Conservation (phyloP, 1,284 basidiomycete species). For the Leccinum fallax region DNA sequence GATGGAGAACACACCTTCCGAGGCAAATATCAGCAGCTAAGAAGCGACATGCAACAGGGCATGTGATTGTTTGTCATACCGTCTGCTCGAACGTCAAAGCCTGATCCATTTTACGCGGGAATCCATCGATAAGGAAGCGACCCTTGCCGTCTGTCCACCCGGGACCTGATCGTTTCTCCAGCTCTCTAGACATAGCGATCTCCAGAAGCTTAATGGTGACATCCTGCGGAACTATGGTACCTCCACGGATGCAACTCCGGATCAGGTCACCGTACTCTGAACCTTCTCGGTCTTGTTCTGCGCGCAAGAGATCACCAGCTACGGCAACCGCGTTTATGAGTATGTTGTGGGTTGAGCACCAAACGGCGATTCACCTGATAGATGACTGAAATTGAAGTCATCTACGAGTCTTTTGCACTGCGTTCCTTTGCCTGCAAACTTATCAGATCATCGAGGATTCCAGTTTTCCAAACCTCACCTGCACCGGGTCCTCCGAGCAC, state of each 20-base stretch:
- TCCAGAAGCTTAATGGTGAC: constrained; percentile 95
- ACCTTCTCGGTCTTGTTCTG: constrained; percentile 87
- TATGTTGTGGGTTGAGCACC: not conserved
- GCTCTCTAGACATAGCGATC: constrained; percentile 83
- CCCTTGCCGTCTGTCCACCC: constrained; percentile 79
- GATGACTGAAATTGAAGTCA: constrained; percentile 90
- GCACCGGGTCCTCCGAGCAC: constrained; percentile 98
- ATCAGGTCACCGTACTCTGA: constrained; percentile 90
- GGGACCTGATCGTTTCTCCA: constrained; percentile 48
- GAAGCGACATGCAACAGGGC: not conserved
- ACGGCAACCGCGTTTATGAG: constrained; percentile 12
- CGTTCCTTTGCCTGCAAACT: constrained; percentile 86
- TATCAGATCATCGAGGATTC: constrained; percentile 12
- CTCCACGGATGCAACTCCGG: constrained; percentile 88
- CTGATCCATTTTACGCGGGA: constrained; percentile 96
- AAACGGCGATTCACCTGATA: constrained; percentile 68
- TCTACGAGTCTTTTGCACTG: constrained; percentile 90
- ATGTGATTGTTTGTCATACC: constrained; percentile 48
- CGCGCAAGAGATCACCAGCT: constrained; percentile 97
- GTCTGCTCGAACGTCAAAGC: constrained; percentile 90
- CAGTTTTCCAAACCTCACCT: constrained; percentile 48
- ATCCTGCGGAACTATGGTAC: constrained; percentile 95
- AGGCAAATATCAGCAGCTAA: constrained; percentile 4
- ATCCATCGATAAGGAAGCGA: constrained; percentile 96
- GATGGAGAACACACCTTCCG: constrained; percentile 74